These are phyloP conservation scores for Wickerhamomyces hampshirensis DNA, from an alignment of 805 yeast species.

Conservation along the genomic window DNA sequence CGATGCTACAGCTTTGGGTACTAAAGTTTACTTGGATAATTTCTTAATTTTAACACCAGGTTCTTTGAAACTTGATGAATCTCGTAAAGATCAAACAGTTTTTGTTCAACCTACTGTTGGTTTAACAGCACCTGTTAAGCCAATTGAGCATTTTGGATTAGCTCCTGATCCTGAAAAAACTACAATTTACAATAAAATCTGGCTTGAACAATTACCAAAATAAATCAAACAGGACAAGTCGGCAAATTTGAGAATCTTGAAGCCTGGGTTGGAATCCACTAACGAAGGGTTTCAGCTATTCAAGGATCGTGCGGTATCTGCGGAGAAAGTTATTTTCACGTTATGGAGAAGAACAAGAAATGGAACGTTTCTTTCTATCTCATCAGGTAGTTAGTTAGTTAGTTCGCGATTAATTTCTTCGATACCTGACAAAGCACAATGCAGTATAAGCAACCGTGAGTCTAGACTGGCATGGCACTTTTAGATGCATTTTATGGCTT, in stretches of 20 bases:
- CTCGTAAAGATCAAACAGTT: constrained; percentile 28
- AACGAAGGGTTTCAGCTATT: constrained; percentile 36
- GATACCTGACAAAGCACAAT: too few species aligned
- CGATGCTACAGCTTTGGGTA: constrained; percentile 28
- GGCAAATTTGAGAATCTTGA: constrained; percentile 29
- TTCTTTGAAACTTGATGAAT: constrained; percentile 24
- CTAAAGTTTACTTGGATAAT: constrained; percentile 31
- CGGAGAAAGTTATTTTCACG: constrained; percentile 41
- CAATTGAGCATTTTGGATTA: constrained; percentile 29
- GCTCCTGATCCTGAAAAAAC: constrained; percentile 22
- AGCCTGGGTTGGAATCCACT: constrained; percentile 28
- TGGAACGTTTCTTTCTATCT: too few species aligned
- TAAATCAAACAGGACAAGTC: constrained; percentile 25
- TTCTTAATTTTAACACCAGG: constrained; percentile 28
- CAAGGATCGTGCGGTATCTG: constrained; percentile 35
- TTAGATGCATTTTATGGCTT: too few species aligned
- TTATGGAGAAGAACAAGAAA: too few species aligned
- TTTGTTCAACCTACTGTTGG: constrained; percentile 32
- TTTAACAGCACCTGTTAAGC: constrained; percentile 34
- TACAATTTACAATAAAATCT: constrained; percentile 23
- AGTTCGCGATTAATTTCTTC: too few species aligned
- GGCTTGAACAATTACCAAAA: constrained; percentile 25
- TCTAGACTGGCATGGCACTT: too few species aligned
- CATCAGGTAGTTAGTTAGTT: too few species aligned
- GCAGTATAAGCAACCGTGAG: too few species aligned